Evolutionary conservation across 768 basidiomycete species (phyloP).

Genomic region (Sporobolomyces phaffii): DNA sequence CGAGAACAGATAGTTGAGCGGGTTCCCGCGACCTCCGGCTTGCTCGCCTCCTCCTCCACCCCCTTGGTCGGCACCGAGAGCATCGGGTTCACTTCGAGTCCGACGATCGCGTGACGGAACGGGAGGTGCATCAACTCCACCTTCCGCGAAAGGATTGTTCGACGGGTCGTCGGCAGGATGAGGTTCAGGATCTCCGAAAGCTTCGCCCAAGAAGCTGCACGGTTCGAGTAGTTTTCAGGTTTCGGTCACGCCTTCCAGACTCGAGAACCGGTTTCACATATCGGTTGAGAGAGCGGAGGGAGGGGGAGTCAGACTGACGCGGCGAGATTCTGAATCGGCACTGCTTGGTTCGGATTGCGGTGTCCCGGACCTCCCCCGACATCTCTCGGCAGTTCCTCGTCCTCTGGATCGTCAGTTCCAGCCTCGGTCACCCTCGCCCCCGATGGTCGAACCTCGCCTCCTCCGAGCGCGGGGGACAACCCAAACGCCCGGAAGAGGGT

Average conservation of each 20-base stretch:
- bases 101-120: neutral
- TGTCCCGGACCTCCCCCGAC: neutral
- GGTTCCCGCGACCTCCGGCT: neutral
- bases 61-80: too few species aligned
- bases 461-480: neutral
- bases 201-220: slow-evolving; percentile 34
- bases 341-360: slow-evolving; percentile 7
- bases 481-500: slow-evolving; percentile 20
- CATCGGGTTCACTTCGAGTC: neutral
- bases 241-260: too few species aligned
- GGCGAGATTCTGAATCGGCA: slow-evolving; percentile 31
- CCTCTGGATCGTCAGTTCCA: neutral
- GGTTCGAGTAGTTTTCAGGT: too few species aligned
- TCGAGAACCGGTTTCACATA: too few species aligned
- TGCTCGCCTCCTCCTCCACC: neutral
- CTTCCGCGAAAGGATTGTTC: slow-evolving; percentile 39
- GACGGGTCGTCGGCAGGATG: slow-evolving; percentile 30
- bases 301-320: neutral
- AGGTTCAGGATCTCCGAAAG: slow-evolving; percentile 15
- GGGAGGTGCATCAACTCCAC: slow-evolving; percentile 5
- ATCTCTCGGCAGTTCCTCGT: neutral
- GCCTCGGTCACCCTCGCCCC: neutral
- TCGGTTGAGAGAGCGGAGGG: too few species aligned
- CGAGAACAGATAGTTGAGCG: slow-evolving; percentile 12
- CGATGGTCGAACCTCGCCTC: neutral